These are phyloP conservation scores for Rhizopogon vinicolor DNA, from an alignment of 768 basidiomycete species.

Conservation along the genomic window DNA sequence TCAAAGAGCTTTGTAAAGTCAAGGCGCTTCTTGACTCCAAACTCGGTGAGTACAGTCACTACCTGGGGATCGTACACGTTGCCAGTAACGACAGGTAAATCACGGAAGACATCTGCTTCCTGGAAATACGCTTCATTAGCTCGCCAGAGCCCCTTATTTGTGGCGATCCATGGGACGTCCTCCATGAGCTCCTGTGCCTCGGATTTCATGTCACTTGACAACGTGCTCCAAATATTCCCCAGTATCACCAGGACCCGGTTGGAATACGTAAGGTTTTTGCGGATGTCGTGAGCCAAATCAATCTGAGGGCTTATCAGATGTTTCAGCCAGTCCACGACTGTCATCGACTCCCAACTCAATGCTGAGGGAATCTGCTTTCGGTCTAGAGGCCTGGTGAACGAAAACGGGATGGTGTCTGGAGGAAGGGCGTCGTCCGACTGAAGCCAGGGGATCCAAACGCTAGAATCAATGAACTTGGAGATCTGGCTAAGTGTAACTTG, in stretches of 20 bases:
- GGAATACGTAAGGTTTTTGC: conserved; percentile 59
- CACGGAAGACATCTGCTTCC: conserved; percentile 85
- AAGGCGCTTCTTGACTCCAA: conserved; percentile 79
- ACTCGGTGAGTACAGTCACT: conserved; percentile 52
- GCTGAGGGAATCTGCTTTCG: conserved; percentile 42
- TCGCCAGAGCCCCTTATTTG: conserved; percentile 61
- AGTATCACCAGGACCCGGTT: conserved; percentile 65
- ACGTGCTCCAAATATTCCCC: conserved; percentile 47
- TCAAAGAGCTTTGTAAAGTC: conserved; percentile 84
- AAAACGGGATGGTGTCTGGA: conserved; percentile 61
- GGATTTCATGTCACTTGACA: too few species aligned
- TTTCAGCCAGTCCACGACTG: conserved; percentile 64
- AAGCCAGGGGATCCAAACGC: conserved; percentile 46
- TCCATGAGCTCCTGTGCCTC: conserved; percentile 45
- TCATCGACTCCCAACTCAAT: conserved; percentile 79
- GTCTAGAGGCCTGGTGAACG: conserved; percentile 53
- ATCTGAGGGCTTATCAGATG: conserved; percentile 49
- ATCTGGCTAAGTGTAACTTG: conserved; percentile 61
- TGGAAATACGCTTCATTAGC: conserved; percentile 78
- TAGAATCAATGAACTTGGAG: conserved; percentile 61
- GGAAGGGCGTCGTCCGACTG: conserved; percentile 76
- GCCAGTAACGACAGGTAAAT: conserved; percentile 69
- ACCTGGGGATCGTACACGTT: conserved; percentile 43
- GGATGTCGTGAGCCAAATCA: conserved; percentile 53
- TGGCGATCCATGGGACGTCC: conserved; percentile 62